Evolutionary conservation across 805 yeast genomes (phyloP), one percentile per base, ranked within the genome.

Genomic region (Wickerhamiella siamensis): DNA sequence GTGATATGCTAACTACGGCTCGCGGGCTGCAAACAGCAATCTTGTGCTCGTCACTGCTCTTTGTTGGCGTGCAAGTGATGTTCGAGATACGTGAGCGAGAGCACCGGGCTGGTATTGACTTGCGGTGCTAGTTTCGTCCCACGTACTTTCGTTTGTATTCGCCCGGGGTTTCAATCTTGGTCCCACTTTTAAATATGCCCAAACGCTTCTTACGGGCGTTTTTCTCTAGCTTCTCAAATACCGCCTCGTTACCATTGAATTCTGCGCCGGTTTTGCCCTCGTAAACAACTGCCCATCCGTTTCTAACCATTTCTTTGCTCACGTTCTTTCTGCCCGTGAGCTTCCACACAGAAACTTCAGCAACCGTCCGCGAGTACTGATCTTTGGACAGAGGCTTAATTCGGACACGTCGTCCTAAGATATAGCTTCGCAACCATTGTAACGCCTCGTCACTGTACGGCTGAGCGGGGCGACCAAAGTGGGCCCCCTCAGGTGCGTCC

Each of bases 401-500:
- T 44, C 79, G 73, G 8, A 87, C 77, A 41, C 67, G 65, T 37
- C 74, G 69, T 0, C 93, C 88, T 41, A 79, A 53, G 2, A 88
- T 54, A 53, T 73, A 80, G 12, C 61, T 50, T 31, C 79, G 65
- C 27, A 91, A 64, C 95, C 95, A 91, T 4, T 53, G 54, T 43
- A 87, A 59, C 0, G 96, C 91, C 50, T 91, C 96, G 33, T 77
- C 83, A 29, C 91, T 75, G 55, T 61, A 81, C 0, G 91, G 88
- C 57, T 91, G 98, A 0, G 94, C 80, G 0, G 93, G 86, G 46
- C 81, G 80, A 1, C 98, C 98, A 60, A 83, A 91, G 64, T 91
- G 96, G 1, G 94, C 73, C 34, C 93, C 66, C 56, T 91, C 98
- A 1, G 98, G 98, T 0, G 98, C 98, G 67, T 91, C 98, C 14